Percentiles rank a stretch among this genome's conserved stretches.
These are phyloP conservation scores for Agapanthus africanus DNA, from an alignment of 106 monocot species.

Conservation along the genomic window DNA sequence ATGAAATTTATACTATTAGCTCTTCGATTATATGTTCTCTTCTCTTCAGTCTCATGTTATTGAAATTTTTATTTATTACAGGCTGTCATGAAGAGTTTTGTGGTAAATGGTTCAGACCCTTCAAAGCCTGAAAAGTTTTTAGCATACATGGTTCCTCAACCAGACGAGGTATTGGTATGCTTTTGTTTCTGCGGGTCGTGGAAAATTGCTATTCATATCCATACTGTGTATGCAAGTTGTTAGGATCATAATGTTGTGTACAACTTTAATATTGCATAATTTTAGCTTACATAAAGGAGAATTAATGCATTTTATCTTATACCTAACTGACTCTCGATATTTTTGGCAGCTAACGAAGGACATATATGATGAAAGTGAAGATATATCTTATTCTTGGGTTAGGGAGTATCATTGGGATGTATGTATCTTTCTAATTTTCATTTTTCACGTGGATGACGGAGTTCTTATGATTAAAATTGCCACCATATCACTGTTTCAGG, in stretches of 20 bases:
- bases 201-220: not conserved
- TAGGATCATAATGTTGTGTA: not conserved
- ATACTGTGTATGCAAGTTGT: no score
- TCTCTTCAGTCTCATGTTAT: not conserved
- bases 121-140: slow-evolving; percentile 77
- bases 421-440: slow-evolving; percentile 17
- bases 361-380: slow-evolving; percentile 75
- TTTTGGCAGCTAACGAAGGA: slow-evolving; percentile 66
- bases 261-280: not conserved
- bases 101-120: slow-evolving; percentile 71
- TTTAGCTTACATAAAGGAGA: not conserved
- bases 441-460: not conserved
- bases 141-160: slow-evolving; percentile 90
- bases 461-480: not conserved
- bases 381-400: slow-evolving; percentile 71
- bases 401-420: slow-evolving; percentile 97
- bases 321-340: not conserved
- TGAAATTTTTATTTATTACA: slow-evolving; percentile 23
- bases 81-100: slow-evolving; percentile 94
- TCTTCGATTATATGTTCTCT: not conserved
- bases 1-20: not conserved
- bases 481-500: slow-evolving; percentile 27
- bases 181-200: not conserved
- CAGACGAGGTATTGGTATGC: slow-evolving; percentile 51
- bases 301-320: not conserved